A percentile compares a stretch with the other conserved stretches of the same genome.
phyloP scores from a whole-genome alignment of 2,329 filamentous ascomycete species.

The Colletotrichum melonis region DNA sequence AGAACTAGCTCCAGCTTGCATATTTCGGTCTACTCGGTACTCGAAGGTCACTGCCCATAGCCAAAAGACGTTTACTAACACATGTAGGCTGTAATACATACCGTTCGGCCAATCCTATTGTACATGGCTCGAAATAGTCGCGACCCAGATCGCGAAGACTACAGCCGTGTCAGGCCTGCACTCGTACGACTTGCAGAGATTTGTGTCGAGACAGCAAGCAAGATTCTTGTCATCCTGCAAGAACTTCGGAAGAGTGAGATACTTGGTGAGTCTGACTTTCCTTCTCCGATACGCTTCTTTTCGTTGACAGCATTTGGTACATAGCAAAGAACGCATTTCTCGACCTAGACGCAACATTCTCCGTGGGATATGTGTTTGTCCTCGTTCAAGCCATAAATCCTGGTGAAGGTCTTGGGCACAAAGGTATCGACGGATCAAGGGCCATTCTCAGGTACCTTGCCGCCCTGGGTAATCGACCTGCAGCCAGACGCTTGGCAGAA shows the following conservation, averaged over 20 bases:
- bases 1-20: conserved; percentile 23
- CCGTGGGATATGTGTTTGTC: conserved; percentile 27
- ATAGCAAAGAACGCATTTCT: conserved; percentile 27
- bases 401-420: conserved; percentile 7
- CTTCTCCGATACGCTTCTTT: too few species aligned
- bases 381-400: conserved; percentile 31
- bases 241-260: conserved; percentile 21
- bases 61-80: not conserved
- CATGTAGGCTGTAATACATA: conserved; percentile 13
- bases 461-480: conserved; percentile 22
- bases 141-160: not conserved
- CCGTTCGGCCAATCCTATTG: conserved; percentile 19
- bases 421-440: conserved; percentile 16
- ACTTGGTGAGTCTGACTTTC: not conserved
- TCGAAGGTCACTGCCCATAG: too few species aligned
- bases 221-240: conserved; percentile 22
- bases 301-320: not conserved
- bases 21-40: conserved; percentile 16
- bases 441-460: conserved; percentile 21
- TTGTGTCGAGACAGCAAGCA: conserved; percentile 28
- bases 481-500: conserved; percentile 16
- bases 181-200: conserved; percentile 20
- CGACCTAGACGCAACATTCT: conserved; percentile 27
- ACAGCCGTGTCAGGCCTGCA: conserved; percentile 11
- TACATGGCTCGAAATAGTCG: conserved; percentile 28